Evolutionary conservation across 768 basidiomycete species (phyloP).

Genomic region (Lepiota venenata): DNA sequence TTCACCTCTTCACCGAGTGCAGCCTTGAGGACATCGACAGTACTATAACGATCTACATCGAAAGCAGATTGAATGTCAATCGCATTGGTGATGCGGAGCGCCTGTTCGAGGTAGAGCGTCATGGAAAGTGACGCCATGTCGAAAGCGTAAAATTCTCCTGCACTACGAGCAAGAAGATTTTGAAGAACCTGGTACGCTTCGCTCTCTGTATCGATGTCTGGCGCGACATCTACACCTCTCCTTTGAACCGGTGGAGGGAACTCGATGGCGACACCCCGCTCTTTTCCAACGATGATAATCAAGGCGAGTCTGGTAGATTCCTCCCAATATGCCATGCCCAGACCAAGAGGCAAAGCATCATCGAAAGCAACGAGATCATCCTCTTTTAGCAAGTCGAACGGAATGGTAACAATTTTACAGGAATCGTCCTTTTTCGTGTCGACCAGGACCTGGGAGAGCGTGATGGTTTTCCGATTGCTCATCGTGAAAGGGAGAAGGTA

Average conservation of each 20-base stretch:
- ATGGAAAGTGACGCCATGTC: constrained; percentile 49
- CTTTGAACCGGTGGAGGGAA: constrained; percentile 6
- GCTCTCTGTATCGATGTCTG: constrained; percentile 3
- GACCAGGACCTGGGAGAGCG: constrained; percentile 1
- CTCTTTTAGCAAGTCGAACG: constrained; percentile 5
- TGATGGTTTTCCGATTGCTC: not conserved
- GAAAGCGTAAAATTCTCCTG: constrained; percentile 48
- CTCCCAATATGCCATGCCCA: constrained; percentile 8
- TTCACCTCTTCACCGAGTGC: constrained; percentile 33
- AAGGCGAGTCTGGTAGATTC: constrained; percentile 5
- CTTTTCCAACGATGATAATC: constrained; percentile 8
- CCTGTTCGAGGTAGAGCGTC: constrained; percentile 40
- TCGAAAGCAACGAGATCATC: not conserved
- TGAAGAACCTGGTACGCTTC: constrained; percentile 15
- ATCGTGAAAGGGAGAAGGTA: not conserved
- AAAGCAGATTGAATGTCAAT: constrained; percentile 58
- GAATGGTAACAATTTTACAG: not conserved
- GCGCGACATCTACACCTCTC: constrained; percentile 1
- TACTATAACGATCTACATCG: constrained; percentile 34
- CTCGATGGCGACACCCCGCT: constrained; percentile 9
- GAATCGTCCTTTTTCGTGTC: constrained; percentile 1
- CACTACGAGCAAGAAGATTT: constrained; percentile 39
- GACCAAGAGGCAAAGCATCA: constrained; percentile 4
- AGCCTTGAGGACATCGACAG: constrained; percentile 35
- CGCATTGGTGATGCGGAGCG: constrained; percentile 42